phyloP scores from a whole-genome alignment of 2,329 filamentous ascomycete species.

The Stachybotrys chartarum region DNA sequence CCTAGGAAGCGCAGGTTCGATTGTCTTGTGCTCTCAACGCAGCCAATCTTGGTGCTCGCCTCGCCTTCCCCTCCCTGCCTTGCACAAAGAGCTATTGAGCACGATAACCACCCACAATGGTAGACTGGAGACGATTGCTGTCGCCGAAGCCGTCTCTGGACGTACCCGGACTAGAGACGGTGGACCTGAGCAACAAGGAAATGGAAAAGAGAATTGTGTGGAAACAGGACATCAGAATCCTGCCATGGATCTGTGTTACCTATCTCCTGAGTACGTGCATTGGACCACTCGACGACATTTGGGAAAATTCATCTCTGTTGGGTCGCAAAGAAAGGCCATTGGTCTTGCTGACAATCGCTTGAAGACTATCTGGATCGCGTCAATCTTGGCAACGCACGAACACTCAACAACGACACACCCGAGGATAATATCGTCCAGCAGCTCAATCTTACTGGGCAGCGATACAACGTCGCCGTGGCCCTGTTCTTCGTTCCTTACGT shows the following conservation, averaged over 20 bases:
- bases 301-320: conserved; percentile 5
- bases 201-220: conserved; percentile 25
- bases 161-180: conserved; percentile 24
- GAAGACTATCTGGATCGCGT: conserved; percentile 21
- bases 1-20: too few relatives aligned
- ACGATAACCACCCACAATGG: conserved; percentile 3
- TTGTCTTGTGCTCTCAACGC: too few relatives aligned
- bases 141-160: conserved; percentile 20
- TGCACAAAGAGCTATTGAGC: too few relatives aligned
- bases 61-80: too few relatives aligned
- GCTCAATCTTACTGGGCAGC: conserved; percentile 21
- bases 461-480: conserved; percentile 22
- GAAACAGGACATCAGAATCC: conserved; percentile 23
- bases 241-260: conserved; percentile 24
- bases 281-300: not conserved
- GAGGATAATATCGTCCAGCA: conserved; percentile 23
- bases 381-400: conserved; percentile 25
- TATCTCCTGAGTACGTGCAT: conserved; percentile 19
- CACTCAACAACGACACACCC: conserved; percentile 24
- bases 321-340: not conserved
- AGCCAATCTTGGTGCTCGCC: too few relatives aligned
- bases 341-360: conserved; percentile 1
- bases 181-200: conserved; percentile 23
- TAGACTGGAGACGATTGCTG: conserved; percentile 11
- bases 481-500: conserved; percentile 22